phyloP scores from a whole-genome alignment of 1,139 yeast species.

The Candida tropicalis region DNA sequence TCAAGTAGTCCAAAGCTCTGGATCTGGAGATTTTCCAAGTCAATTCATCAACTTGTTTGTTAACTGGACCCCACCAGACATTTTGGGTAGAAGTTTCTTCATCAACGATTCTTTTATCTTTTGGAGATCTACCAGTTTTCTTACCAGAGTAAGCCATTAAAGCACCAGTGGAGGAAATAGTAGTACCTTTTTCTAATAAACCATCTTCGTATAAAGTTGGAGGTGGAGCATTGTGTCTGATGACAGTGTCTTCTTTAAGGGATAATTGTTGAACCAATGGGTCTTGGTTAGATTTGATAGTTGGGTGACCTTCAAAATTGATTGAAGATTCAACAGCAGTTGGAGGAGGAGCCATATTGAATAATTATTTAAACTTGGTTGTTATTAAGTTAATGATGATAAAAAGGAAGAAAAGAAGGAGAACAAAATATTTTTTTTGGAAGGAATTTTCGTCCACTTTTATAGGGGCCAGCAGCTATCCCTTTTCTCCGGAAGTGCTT shows the following conservation, averaged over 20 bases:
- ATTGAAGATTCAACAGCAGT: conserved; percentile 51
- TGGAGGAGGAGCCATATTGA: conserved; percentile 51
- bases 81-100: conserved; percentile 82
- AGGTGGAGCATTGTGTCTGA: conserved; percentile 90
- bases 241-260: conserved; percentile 50
- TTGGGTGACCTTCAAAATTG: conserved; percentile 46
- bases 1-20: conserved; percentile 94
- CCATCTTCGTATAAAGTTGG: conserved; percentile 96
- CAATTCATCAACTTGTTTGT: conserved; percentile 90
- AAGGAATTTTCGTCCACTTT: conserved; percentile 5
- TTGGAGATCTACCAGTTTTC: conserved; percentile 98
- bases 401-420: neutral
- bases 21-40: conserved; percentile 97
- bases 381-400: neutral
- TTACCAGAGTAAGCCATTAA: conserved; percentile 93
- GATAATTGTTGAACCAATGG: conserved; percentile 48
- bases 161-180: conserved; percentile 93
- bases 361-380: neutral
- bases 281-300: conserved; percentile 44
- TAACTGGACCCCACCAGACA: conserved; percentile 99
- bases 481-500: conserved; percentile 5
- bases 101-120: conserved; percentile 97
- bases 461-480: neutral
- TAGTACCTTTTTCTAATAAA: conserved; percentile 85
- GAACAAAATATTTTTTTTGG: neutral